Evolutionary conservation across 805 yeast species (phyloP).

Genomic region (Jamesozyma gamospora): DNA sequence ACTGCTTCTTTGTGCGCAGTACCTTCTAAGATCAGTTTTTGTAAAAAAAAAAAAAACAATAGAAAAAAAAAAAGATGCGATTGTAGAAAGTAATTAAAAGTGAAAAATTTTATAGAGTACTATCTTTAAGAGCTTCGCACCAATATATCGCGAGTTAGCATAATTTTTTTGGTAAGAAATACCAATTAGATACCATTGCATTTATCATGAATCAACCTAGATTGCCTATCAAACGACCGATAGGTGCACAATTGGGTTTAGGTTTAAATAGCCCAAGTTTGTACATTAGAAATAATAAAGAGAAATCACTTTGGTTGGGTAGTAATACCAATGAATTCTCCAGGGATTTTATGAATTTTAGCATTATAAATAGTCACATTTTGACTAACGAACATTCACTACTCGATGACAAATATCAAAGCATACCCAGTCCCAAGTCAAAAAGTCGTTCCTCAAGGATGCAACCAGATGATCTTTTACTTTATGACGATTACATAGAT

Average conservation of each 20-base stretch:
- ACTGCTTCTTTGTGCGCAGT: too few species aligned
- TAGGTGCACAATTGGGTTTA: constrained; percentile 18
- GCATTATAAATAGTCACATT: not conserved
- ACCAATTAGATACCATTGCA: not conserved
- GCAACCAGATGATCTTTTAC: too few species aligned
- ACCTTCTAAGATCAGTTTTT: too few species aligned
- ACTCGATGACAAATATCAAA: not conserved
- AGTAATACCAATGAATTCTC: constrained; percentile 5
- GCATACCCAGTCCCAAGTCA: not conserved
- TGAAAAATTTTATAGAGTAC: not conserved
- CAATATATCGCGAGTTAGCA: too few species aligned
- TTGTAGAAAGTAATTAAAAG: not conserved
- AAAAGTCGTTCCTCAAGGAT: not conserved
- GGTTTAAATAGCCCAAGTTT: constrained; percentile 15
- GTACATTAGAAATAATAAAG: constrained; percentile 3
- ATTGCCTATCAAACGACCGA: constrained; percentile 13
- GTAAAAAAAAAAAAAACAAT: not conserved
- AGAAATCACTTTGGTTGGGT: constrained; percentile 6
- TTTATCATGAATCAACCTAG: constrained; percentile 3
- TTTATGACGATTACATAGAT: not conserved
- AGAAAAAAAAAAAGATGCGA: constrained; percentile 1
- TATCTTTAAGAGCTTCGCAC: too few species aligned
- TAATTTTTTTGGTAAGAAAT: too few species aligned
- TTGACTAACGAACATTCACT: not conserved
- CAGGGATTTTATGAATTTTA: not conserved